Base-by-base conservation (phyloP, 202 grass and related monocot genomes). In the Alloteropsis angusta region DNA sequence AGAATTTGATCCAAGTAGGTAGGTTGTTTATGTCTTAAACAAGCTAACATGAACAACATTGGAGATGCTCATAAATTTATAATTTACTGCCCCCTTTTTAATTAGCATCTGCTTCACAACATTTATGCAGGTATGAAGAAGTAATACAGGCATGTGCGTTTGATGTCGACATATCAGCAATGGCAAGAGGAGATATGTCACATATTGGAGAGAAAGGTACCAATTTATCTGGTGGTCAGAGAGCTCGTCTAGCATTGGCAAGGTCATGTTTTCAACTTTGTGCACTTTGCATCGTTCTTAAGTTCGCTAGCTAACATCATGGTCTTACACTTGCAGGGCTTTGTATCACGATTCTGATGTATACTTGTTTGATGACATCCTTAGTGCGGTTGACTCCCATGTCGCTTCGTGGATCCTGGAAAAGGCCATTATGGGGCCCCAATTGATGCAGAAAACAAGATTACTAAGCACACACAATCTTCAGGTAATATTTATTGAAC, bases 211-310 rank as follows among this genome's bases (percentile, higher is more conserved):
- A 98, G 74, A 98, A 90, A 92, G 95, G 95, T 32, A 43, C 87
- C 63, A 98, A 98, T 83, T 86, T 98, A 84, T 98, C 95, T 84
- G 95, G 95, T 75, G 91, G 95, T 72, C 95, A 98, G 75, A 90
- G 86, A 87, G 79, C 91, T 43, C 91, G 95, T 57, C 70, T 98
- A 85, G 95, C 95, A 82, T 80, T 98, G 59, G 95, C 91, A 85
- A 94, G 87, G 89, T 92, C 26, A 82, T 73, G 55, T 60, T 83
- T 44, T 80, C 44, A 63, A 42, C 43, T 70, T 39, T 45, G 36
- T 79, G 34, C 8, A 56, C 11, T 82, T 36, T 28, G 59, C 28
- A 68, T 62, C 17, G 54, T 70, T 50, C 14, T 19, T 9, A 41
- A 86, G 48, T 35, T 85, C n/a, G 9, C 53, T 34, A 71, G 49